These are phyloP conservation scores for Candida maltosa DNA, from an alignment of 805 yeast species.

Conservation along the genomic window DNA sequence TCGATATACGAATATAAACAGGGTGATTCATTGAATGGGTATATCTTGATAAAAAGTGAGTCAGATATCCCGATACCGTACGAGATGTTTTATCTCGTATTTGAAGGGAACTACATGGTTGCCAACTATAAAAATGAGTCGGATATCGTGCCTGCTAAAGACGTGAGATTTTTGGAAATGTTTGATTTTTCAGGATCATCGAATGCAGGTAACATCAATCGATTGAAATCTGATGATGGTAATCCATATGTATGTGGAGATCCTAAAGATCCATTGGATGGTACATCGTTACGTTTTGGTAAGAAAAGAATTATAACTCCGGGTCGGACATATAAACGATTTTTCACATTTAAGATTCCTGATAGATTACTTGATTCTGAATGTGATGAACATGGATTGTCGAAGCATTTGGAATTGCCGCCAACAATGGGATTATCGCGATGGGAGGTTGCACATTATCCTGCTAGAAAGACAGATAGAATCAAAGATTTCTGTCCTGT, in stretches of 20 bases:
- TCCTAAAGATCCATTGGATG: constrained; percentile 24
- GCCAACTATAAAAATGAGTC: constrained; percentile 13
- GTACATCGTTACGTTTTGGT: constrained; percentile 17
- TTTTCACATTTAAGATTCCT: constrained; percentile 41
- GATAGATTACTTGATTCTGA: constrained; percentile 32
- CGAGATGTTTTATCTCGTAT: constrained; percentile 58
- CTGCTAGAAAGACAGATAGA: constrained; percentile 4
- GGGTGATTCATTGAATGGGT: constrained; percentile 68
- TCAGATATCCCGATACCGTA: constrained; percentile 46
- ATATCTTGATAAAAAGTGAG: constrained; percentile 40
- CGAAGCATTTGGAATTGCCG: constrained; percentile 31
- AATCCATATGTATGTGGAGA: constrained; percentile 13
- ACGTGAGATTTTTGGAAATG: constrained; percentile 41
- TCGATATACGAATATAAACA: constrained; percentile 51
- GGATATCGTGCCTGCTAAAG: constrained; percentile 10
- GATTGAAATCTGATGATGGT: constrained; percentile 24
- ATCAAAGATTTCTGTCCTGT: constrained; percentile 27
- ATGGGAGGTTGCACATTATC: constrained; percentile 12
- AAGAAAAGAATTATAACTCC: constrained; percentile 16
- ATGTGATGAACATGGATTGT: constrained; percentile 29
- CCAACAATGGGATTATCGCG: constrained; percentile 29
- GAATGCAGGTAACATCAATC: constrained; percentile 33
- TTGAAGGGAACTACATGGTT: constrained; percentile 49
- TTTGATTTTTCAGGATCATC: constrained; percentile 53
- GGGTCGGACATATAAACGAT: constrained; percentile 27